These are phyloP conservation scores for Parasitella parasitica DNA, from an alignment of 371 early-diverging fungal species.

Conservation along the genomic window DNA sequence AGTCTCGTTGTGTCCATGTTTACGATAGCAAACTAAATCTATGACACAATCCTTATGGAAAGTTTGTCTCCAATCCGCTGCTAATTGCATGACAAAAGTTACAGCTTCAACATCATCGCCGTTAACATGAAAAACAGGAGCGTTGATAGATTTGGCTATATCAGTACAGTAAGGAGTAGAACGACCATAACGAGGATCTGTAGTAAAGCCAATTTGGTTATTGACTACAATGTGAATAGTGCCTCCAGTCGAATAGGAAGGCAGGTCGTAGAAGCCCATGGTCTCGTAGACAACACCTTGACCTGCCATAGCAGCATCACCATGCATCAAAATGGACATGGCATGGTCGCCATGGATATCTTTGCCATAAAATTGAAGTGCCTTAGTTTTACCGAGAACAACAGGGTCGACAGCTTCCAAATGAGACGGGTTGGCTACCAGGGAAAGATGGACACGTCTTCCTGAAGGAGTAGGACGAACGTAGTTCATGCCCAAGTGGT, in stretches of 20 bases:
- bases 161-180: constrained; percentile 97
- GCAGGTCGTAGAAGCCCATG: constrained; percentile 91
- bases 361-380: constrained; percentile 88
- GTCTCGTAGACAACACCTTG: constrained; percentile 98
- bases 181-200: constrained; percentile 92
- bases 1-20: constrained; percentile 97
- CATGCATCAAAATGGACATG: constrained; percentile 93
- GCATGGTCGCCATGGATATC: constrained; percentile 78
- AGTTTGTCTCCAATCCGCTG: constrained; percentile 92
- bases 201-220: constrained; percentile 99
- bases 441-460: constrained; percentile 92
- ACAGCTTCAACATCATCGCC: constrained; percentile 97
- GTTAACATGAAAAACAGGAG: constrained; percentile 97
- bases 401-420: constrained; percentile 98
- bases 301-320: constrained; percentile 97
- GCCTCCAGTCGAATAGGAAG: constrained; percentile 94
- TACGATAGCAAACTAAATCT: constrained; percentile 95
- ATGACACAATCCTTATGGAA: constrained; percentile 96
- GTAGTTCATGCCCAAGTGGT: constrained; percentile 97
- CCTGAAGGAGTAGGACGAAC: constrained; percentile 94
- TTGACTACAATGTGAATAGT: constrained; percentile 96
- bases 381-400: constrained; percentile 95
- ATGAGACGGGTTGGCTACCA: constrained; percentile 98
- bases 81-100: constrained; percentile 88
- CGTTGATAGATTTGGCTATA: constrained; percentile 93